Evolutionary conservation across 148 eudicot species (phyloP).

Genomic region (Arbutus unedo): DNA sequence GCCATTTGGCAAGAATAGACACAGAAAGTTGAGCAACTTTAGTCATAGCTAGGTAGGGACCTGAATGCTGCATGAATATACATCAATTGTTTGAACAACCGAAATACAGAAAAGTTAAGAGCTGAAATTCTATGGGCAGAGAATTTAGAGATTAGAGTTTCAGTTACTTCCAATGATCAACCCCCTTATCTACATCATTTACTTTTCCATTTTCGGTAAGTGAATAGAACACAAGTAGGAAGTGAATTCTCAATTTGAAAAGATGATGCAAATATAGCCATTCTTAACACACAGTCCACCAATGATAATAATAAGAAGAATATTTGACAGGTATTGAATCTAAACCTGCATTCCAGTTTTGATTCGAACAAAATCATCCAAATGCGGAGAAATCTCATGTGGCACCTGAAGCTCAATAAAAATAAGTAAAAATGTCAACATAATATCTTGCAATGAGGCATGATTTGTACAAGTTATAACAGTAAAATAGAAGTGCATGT

Average conservation of each 20-base stretch:
- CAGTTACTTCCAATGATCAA: slow-evolving; percentile 2
- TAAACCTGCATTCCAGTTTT: slow-evolving; percentile 88
- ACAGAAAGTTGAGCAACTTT: background rate
- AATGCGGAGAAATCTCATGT: slow-evolving; percentile 60
- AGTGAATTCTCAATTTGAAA: background rate
- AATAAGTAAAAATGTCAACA: background rate
- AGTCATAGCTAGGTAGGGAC: background rate
- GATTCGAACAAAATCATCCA: slow-evolving; percentile 82
- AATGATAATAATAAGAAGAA: background rate
- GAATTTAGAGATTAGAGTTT: background rate
- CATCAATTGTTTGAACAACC: background rate
- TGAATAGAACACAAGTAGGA: background rate
- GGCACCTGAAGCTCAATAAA: slow-evolving; percentile 54
- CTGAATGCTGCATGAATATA: background rate
- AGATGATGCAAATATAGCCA: background rate
- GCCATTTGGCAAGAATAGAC: background rate
- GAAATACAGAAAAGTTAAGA: background rate
- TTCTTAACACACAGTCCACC: background rate
- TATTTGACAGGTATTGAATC: background rate
- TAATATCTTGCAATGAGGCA: slow-evolving; percentile 1
- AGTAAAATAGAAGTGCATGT: background rate
- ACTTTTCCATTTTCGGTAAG: background rate
- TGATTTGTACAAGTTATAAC: background rate
- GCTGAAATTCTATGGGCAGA: background rate
- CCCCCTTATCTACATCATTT: background rate